These are phyloP conservation scores for Pythium rhizo-oryzae DNA, from an alignment of 352 stramenopile species.

Conservation along the genomic window DNA sequence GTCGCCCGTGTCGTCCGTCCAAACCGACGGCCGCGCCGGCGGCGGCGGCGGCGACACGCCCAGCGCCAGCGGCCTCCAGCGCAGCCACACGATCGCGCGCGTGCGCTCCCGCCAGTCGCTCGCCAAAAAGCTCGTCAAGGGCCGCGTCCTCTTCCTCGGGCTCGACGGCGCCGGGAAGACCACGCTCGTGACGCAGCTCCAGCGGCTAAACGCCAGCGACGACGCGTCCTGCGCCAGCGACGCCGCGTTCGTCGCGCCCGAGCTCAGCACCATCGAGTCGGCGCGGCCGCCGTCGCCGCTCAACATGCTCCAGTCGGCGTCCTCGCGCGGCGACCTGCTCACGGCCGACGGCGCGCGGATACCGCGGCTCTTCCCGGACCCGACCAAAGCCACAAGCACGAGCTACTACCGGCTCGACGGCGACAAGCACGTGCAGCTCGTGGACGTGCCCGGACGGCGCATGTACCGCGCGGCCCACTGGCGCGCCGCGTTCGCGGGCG, in stretches of 20 bases:
- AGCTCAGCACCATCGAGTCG: neutral
- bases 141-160: constrained; percentile 51
- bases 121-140: constrained; percentile 43
- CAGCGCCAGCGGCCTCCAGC: neutral
- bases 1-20: neutral
- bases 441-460: constrained; percentile 48
- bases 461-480: constrained; percentile 24
- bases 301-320: constrained; percentile 3
- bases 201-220: constrained; percentile 13
- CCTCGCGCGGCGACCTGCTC: constrained; percentile 12
- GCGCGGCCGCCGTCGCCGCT: neutral
- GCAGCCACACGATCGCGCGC: neutral
- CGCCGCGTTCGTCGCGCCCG: neutral
- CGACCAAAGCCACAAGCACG: constrained; percentile 9
- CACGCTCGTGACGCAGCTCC: constrained; percentile 52
- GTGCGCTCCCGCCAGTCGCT: constrained; percentile 29
- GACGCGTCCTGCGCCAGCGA: neutral
- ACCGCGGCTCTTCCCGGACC: constrained; percentile 9
- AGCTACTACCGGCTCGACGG: constrained; percentile 40
- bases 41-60: neutral
- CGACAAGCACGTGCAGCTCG: constrained; percentile 48
- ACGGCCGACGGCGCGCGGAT: constrained; percentile 9
- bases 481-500: neutral
- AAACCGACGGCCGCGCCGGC: constrained; percentile 15
- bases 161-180: constrained; percentile 65